These are phyloP conservation scores for Phoenix roebelenii DNA, from an alignment of 176 grass and related monocot genomes.

Conservation along the genomic window DNA sequence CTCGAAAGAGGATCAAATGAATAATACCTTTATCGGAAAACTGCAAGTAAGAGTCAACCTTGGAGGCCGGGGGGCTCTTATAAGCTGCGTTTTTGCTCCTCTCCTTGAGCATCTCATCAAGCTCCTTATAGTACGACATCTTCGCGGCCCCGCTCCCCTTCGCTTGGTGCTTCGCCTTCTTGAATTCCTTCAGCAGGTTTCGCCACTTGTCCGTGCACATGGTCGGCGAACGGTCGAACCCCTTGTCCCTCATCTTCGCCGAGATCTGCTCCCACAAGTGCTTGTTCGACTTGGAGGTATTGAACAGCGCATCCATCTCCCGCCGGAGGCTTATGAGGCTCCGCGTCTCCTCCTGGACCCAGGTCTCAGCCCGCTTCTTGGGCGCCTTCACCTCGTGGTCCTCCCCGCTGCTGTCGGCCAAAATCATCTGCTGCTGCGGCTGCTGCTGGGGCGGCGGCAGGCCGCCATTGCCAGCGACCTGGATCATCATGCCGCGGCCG, in stretches of 20 bases:
- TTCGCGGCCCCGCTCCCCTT: constrained; percentile 56
- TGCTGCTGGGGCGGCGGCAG: constrained; percentile 29
- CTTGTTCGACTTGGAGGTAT: constrained; percentile 98
- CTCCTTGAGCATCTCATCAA: constrained; percentile 88
- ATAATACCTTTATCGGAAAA: constrained; percentile 42
- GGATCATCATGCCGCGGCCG: constrained; percentile 3
- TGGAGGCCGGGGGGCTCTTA: constrained; percentile 43
- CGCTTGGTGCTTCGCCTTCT: constrained; percentile 84
- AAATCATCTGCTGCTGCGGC: constrained; percentile 34
- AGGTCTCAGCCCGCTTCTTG: constrained; percentile 98
- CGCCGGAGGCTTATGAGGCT: constrained; percentile 66
- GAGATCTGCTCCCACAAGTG: constrained; percentile 99
- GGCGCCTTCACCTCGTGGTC: constrained; percentile 49
- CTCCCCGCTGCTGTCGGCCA: constrained; percentile 61
- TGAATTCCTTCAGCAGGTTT: constrained; percentile 95
- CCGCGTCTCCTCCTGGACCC: constrained; percentile 85
- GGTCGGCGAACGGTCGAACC: constrained; percentile 85
- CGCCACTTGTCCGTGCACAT: constrained; percentile 99
- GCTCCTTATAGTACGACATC: constrained; percentile 96
- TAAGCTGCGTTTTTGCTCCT: constrained; percentile 35
- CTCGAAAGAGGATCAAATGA: neutral
- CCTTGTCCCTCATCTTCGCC: constrained; percentile 79
- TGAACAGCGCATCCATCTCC: constrained; percentile 83
- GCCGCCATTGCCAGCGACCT: constrained; percentile 6
- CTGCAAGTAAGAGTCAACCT: constrained; percentile 79